Base-by-base conservation (phyloP, 345 rosid genomes). In the Combretum micranthum region DNA sequence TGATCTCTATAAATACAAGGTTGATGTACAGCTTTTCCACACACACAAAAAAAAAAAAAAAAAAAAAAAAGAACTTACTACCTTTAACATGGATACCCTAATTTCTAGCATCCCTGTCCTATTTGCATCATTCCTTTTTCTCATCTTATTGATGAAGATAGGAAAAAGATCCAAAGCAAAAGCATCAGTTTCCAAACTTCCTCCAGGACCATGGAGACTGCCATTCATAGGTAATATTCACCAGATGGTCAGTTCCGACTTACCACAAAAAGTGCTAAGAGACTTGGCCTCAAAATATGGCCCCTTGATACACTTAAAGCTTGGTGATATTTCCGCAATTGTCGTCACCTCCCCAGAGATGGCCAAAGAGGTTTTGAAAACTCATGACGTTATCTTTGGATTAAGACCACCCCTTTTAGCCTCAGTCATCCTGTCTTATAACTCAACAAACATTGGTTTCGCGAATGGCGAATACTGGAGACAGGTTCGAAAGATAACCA, bases 191-290 rank as follows among this genome's bases (percentile, higher is more conserved):
- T 15, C 39, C 14, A 50, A 59, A 5, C 59, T 62, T 11, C 76
- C 73, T 3, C 76, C 79, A 7, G 79, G 77, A 3, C 82, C 79
- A 23, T 39, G 57, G 68, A 68, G 60, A 43, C 50, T 74, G 3
- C 79, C 79, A 20, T 0, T 77, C 4, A 43, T 74, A 4, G 82
- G 82, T 3, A 77, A 71, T 47, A 3, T 71, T 20, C 79, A 66
- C 48, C 67, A 67, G n/a, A 51, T 74, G 45, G 55, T 20, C 45
- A 56, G 64, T 9, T 32, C 39, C 9, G 39, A 32, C 10, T 56
- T 61, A 0, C 75, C 75, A 0, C 75, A 71, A 32, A 63, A 5
- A 1, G 10, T 22, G 4, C 42, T 71, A 7, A 56, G 49, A 57
- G 66, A 53, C 15, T 52, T 65, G 10, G 39, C 39, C 39, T 32